Conservation (phyloP, 805 yeast genomes). For the Saturnispora bothae region DNA sequence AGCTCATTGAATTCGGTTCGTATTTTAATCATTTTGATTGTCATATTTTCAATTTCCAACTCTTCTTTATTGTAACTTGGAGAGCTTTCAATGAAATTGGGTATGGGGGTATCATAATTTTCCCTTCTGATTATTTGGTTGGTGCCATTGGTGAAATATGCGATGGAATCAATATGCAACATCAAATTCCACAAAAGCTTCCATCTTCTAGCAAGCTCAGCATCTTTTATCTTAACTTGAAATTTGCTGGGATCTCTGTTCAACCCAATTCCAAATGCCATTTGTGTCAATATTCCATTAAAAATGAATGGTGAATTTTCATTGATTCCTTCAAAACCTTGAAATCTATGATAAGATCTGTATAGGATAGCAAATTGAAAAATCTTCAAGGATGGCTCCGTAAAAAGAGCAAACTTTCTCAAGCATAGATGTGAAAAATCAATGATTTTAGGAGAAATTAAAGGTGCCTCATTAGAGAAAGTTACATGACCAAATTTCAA, state of each 20-base stretch:
- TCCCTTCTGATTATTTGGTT: slow-evolving; percentile 32
- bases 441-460: slow-evolving; percentile 18
- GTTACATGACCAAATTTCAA: slow-evolving; percentile 31
- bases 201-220: slow-evolving; percentile 19
- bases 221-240: background rate
- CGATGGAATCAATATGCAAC: slow-evolving; percentile 34
- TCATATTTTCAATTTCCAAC: slow-evolving; percentile 31
- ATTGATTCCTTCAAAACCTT: slow-evolving; percentile 43
- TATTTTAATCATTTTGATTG: slow-evolving; percentile 25
- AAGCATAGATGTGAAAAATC: slow-evolving; percentile 43
- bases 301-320: slow-evolving; percentile 50
- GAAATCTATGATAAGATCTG: slow-evolving; percentile 38
- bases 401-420: slow-evolving; percentile 40
- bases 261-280: slow-evolving; percentile 57
- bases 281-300: slow-evolving; percentile 46
- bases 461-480: background rate
- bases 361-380: slow-evolving; percentile 44
- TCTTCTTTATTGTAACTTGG: slow-evolving; percentile 26
- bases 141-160: slow-evolving; percentile 37
- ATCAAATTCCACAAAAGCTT: slow-evolving; percentile 50
- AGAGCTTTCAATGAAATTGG: slow-evolving; percentile 27
- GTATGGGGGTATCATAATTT: slow-evolving; percentile 43
- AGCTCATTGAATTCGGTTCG: slow-evolving; percentile 24
- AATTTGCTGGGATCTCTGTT: slow-evolving; percentile 52
- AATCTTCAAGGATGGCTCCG: slow-evolving; percentile 37